A percentile compares a stretch with the other conserved stretches of the same genome.
phyloP scores from a whole-genome alignment of 768 basidiomycete species.

The Mrakia hoshinonis region DNA sequence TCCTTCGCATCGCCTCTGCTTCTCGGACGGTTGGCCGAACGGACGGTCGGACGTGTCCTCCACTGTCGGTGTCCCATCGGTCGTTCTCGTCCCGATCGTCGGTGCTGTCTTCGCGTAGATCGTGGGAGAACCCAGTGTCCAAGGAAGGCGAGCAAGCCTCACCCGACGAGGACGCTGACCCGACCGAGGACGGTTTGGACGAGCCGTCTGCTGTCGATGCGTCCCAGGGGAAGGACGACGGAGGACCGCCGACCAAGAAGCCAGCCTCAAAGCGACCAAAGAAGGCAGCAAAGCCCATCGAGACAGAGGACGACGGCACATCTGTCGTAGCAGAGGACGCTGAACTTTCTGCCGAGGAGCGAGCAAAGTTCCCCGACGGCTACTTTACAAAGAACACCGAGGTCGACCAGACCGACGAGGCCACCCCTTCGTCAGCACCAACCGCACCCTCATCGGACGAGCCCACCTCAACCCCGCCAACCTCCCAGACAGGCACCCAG shows the following conservation, averaged over 20 bases:
- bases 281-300: background rate
- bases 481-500: background rate
- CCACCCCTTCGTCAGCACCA: conserved; percentile 1
- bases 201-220: background rate
- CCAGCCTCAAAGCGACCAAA: background rate
- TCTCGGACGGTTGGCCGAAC: background rate
- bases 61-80: background rate
- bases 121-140: conserved; percentile 17
- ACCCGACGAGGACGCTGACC: background rate
- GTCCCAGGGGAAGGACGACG: background rate
- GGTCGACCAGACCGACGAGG: background rate
- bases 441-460: background rate
- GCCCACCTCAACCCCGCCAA: background rate
- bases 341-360: background rate
- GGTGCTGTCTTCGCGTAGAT: background rate
- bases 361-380: background rate
- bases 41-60: background rate
- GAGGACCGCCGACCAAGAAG: background rate
- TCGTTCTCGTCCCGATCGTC: conserved; percentile 1
- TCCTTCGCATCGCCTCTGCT: background rate
- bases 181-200: background rate
- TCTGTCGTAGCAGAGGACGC: background rate
- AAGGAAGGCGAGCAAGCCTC: conserved; percentile 11
- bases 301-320: background rate
- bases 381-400: background rate